Percentiles rank a stretch among this genome's conserved stretches.
phyloP scores from a whole-genome alignment of 2,329 filamentous ascomycete species.

The Emmonsiellopsis sp. region DNA sequence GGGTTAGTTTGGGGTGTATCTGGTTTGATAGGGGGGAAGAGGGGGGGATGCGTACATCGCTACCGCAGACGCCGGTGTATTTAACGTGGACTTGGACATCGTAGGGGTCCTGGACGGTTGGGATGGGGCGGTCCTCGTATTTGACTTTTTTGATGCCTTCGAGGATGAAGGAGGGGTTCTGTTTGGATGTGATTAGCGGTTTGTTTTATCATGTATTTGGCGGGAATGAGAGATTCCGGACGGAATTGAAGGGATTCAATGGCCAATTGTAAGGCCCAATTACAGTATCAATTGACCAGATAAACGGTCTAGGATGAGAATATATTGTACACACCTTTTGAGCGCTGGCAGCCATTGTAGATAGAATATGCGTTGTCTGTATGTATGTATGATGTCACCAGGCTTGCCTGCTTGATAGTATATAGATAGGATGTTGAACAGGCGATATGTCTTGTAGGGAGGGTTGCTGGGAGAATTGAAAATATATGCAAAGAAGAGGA shows the following conservation, averaged over 20 bases:
- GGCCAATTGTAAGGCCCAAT: no score
- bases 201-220: background rate
- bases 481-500: background rate
- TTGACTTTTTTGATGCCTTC: slow-evolving; percentile 63
- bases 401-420: no score
- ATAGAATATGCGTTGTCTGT: background rate
- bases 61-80: slow-evolving; percentile 84
- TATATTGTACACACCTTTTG: background rate
- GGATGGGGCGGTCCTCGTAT: slow-evolving; percentile 68
- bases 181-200: background rate
- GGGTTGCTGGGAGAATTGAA: background rate
- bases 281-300: background rate
- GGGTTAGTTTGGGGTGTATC: background rate
- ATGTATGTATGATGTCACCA: background rate
- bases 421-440: background rate
- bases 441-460: background rate
- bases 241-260: background rate
- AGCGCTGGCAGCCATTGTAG: background rate
- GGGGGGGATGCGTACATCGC: slow-evolving; percentile 50
- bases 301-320: background rate
- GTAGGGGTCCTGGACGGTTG: slow-evolving; percentile 55
- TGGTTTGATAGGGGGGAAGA: background rate
- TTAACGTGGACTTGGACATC: slow-evolving; percentile 74
- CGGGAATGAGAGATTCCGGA: background rate
- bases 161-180: slow-evolving; percentile 82